Percentiles rank a stretch among this genome's conserved stretches.
phyloP scores from a whole-genome alignment of 2,329 filamentous ascomycete genomes.

The Gyromitra esculenta region DNA sequence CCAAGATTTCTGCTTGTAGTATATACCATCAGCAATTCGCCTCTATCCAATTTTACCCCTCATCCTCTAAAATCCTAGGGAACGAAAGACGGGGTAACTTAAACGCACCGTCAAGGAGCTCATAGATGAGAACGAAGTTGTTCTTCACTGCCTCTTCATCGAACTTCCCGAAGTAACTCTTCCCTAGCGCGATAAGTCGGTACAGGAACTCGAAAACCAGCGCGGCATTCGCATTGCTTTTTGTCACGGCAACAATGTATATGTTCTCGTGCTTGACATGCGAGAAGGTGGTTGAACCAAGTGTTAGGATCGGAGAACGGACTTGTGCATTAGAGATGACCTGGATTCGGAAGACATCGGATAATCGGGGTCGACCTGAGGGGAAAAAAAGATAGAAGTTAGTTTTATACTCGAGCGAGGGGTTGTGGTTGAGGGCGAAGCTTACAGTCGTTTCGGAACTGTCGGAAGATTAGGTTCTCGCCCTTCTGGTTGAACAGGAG shows the following conservation, averaged over 20 bases:
- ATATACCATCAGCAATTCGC: slow-evolving; percentile 39
- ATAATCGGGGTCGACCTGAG: slow-evolving; percentile 79
- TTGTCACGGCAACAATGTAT: slow-evolving; percentile 95
- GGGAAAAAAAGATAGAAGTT: slow-evolving; percentile 11
- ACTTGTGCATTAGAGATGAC: slow-evolving; percentile 99
- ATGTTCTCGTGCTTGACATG: slow-evolving; percentile 99
- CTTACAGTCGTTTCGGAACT: slow-evolving; percentile 93
- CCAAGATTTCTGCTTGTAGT: slow-evolving; percentile 79
- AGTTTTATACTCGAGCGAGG: slow-evolving; percentile 4
- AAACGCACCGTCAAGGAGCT: slow-evolving; percentile 84
- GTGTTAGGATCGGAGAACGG: slow-evolving; percentile 93
- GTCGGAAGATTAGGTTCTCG: slow-evolving; percentile 99
- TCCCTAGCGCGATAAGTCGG: slow-evolving; percentile 85
- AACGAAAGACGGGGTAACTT: slow-evolving; percentile 54
- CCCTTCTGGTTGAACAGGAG: slow-evolving; percentile 99
- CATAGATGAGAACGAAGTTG: slow-evolving; percentile 98
- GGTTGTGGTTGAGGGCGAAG: slow-evolving; percentile 8
- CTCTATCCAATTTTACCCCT: slow-evolving; percentile 18
- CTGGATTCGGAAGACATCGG: slow-evolving; percentile 99
- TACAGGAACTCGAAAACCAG: slow-evolving; percentile 98
- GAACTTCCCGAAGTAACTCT: slow-evolving; percentile 98
- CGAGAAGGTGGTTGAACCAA: slow-evolving; percentile 97
- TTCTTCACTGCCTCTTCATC: slow-evolving; percentile 99
- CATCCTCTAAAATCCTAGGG: slow-evolving; percentile 5
- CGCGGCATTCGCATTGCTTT: slow-evolving; percentile 98